phyloP scores from a whole-genome alignment of 2,329 filamentous ascomycete species.

The Alternaria panax region DNA sequence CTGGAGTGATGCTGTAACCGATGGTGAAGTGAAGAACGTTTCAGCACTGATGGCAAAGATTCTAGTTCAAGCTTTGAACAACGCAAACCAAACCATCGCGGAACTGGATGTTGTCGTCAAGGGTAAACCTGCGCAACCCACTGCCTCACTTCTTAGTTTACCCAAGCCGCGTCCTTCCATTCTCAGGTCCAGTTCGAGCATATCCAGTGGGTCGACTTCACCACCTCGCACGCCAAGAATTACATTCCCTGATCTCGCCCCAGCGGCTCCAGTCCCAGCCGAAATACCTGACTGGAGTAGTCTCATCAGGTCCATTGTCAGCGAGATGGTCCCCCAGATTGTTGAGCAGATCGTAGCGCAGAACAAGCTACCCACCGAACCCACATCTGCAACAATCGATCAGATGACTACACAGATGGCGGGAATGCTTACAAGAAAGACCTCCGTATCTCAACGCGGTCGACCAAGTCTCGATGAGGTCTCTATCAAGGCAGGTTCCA shows the following conservation, averaged over 20 bases:
- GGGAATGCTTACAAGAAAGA: slow-evolving; percentile 34
- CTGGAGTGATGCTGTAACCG: slow-evolving; percentile 43
- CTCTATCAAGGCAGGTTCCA: no score
- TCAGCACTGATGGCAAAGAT: slow-evolving; percentile 37
- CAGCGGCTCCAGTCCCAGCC: slow-evolving; percentile 1
- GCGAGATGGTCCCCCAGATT: slow-evolving; percentile 45
- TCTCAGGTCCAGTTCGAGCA: slow-evolving; percentile 10
- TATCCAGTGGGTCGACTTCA: slow-evolving; percentile 21
- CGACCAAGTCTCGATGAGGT: slow-evolving; percentile 34
- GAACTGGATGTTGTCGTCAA: slow-evolving; percentile 33
- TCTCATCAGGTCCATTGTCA: slow-evolving; percentile 43
- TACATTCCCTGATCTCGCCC: slow-evolving; percentile 15
- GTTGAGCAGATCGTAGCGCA: slow-evolving; percentile 42
- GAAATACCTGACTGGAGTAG: slow-evolving; percentile 36
- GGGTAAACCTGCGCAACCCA: slow-evolving; percentile 13
- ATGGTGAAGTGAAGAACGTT: slow-evolving; percentile 37
- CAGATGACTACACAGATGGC: slow-evolving; percentile 44
- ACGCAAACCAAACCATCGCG: slow-evolving; percentile 35
- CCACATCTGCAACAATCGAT: slow-evolving; percentile 30
- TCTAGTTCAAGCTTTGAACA: slow-evolving; percentile 27
- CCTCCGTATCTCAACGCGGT: slow-evolving; percentile 36
- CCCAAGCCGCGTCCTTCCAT: slow-evolving; percentile 14
- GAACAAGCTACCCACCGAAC: slow-evolving; percentile 29
- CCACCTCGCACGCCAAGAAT: slow-evolving; percentile 27
- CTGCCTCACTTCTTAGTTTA: slow-evolving; percentile 2